Base-by-base conservation (phyloP, 192 early-diverging fungal genomes). In the Haplosporangium gracile region DNA sequence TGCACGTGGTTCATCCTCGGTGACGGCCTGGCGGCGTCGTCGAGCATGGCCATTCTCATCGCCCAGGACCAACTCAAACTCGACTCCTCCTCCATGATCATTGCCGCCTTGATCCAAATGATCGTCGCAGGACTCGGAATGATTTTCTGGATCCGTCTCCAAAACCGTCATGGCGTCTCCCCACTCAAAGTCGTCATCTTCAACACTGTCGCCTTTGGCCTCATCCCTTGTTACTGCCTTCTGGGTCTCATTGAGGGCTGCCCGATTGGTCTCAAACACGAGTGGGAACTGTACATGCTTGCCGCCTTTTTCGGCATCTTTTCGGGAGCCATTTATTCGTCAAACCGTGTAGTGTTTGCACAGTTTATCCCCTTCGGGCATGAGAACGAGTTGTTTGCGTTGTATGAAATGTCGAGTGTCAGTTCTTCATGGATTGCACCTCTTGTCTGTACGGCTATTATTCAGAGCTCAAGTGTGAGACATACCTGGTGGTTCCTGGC, bases 1-100 rank as follows among this genome's bases (percentile, higher is more conserved):
- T 70, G 93, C 24, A 89, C 91, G 6, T 96, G 93, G 91, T 95
- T 95, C 78, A 87, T 95, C 77, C 92, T 93, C 72, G 89, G 93
- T 2, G 95, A 96, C 73, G 93, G 89, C 15, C 91, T 94, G 26
- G 90, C 74, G 20, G 92, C 94, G 1, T 84, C 93, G 1, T 88
- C 79, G 60, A 90, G 89, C 63, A 91, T 92, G 82, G 92, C 91
- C 51, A 89, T 92, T 22, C 82, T 94, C 51, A 95, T 89, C 79
- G 92, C 87, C 10, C 92, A 90, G 43, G 82, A 82, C 24, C 79
- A 90, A 42, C 83, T 96, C 47, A 89, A 90, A 51, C 80, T 90
- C 38, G 81, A 81, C 4, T 84, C 82, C 32, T 81, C 78, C 11
- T 76, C 89, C 16, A 87, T 94, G 55, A 81, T 92, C 9, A 90